phyloP scores from a whole-genome alignment of 2,329 filamentous ascomycete genomes.

The Neurospora sp. region DNA sequence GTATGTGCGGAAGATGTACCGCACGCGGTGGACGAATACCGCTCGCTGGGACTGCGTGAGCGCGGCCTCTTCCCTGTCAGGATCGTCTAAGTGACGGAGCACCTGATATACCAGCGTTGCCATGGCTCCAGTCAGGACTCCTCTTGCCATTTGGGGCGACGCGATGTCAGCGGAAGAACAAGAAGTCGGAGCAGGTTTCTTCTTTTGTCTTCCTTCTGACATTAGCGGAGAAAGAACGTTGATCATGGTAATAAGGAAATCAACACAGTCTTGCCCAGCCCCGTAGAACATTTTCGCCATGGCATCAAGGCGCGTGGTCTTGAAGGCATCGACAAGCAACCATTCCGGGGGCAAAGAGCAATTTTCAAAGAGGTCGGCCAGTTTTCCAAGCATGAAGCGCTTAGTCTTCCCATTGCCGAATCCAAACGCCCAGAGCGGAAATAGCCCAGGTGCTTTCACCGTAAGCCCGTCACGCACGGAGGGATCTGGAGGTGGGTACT shows the following conservation, averaged over 20 bases:
- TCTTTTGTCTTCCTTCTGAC: constrained; percentile 3
- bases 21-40: constrained; percentile 13
- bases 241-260: constrained; percentile 27
- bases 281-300: not conserved
- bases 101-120: constrained; percentile 30
- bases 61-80: constrained; percentile 3
- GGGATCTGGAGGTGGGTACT: constrained; percentile 24
- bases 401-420: not conserved
- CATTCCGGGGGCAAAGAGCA: constrained; percentile 31
- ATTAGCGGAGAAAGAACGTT: constrained; percentile 20
- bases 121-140: constrained; percentile 31
- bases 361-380: constrained; percentile 26
- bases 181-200: not conserved
- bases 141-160: constrained; percentile 19
- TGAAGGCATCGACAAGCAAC: constrained; percentile 33
- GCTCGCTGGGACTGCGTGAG: not conserved
- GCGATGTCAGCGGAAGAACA: constrained; percentile 5
- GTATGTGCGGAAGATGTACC: constrained; percentile 22
- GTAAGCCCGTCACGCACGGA: not conserved
- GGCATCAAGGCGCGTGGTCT: constrained; percentile 24
- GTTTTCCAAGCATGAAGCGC: constrained; percentile 26
- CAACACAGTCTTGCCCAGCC: constrained; percentile 24
- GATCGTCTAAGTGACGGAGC: constrained; percentile 16
- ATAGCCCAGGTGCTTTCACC: constrained; percentile 22
- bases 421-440: constrained; percentile 19